Evolutionary conservation across 129 eudicot genomes (phyloP).

Genomic region (Pseudognaphalium luteoalbum): DNA sequence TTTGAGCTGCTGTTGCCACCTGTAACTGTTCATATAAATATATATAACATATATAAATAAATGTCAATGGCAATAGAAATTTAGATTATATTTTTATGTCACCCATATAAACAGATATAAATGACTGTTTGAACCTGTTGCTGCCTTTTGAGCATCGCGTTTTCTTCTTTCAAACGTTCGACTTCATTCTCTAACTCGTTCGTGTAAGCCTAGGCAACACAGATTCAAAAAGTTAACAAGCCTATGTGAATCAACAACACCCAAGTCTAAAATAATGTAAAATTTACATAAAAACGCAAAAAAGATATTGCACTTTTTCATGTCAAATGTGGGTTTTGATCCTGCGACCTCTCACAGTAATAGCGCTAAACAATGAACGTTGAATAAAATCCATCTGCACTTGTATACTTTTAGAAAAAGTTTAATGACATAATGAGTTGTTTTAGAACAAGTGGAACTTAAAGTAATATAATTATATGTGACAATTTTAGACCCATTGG

Average conservation of each 20-base stretch:
- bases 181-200: constrained; percentile 57
- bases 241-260: neutral
- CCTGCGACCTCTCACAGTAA: neutral
- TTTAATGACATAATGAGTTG: too few species aligned
- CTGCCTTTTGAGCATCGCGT: constrained; percentile 50
- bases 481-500: too few species aligned
- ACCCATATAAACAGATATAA: neutral
- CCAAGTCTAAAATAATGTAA: neutral
- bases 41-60: neutral
- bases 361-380: too few species aligned
- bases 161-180: constrained; percentile 51
- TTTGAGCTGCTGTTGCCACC: constrained; percentile 49
- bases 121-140: constrained; percentile 37
- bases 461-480: too few species aligned
- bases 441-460: too few species aligned
- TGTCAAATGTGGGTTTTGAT: neutral
- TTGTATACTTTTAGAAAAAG: too few species aligned
- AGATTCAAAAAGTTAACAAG: neutral
- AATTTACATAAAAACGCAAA: too few species aligned
- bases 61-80: neutral
- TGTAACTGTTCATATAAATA: constrained; percentile 36
- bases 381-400: too few species aligned
- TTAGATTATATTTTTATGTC: neutral
- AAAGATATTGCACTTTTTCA: neutral
- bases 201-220: constrained; percentile 56